These are phyloP conservation scores for Tuber magnatum DNA, from an alignment of 495 filamentous ascomycete species.

Conservation along the genomic window DNA sequence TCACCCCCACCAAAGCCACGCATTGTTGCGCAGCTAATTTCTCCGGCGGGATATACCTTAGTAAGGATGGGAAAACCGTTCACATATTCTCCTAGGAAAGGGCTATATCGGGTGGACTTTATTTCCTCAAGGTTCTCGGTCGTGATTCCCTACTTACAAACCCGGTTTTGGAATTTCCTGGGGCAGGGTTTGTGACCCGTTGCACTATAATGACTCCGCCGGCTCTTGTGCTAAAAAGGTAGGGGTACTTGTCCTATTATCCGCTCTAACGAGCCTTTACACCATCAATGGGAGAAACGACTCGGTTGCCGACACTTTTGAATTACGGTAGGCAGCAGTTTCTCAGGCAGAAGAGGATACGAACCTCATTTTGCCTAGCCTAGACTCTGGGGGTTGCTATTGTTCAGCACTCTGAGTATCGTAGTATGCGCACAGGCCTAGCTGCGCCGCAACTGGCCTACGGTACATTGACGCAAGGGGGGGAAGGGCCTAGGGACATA, in stretches of 20 bases:
- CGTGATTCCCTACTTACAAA: not conserved
- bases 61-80: not conserved
- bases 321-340: not conserved
- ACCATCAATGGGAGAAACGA: too few species aligned
- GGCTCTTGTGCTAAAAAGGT: too few species aligned
- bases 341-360: not conserved
- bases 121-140: not conserved
- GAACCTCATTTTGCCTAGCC: not conserved
- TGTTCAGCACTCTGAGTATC: not conserved
- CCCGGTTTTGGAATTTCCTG: not conserved
- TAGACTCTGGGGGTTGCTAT: not conserved
- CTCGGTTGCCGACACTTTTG: too few species aligned
- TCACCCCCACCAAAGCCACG: too few species aligned
- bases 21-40: not conserved
- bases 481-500: not conserved
- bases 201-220: too few species aligned
- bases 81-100: not conserved
- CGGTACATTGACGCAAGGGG: not conserved
- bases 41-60: not conserved
- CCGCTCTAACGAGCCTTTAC: not conserved
- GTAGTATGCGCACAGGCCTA: not conserved
- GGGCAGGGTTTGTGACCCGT: not conserved
- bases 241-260: not conserved
- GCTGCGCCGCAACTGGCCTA: not conserved
- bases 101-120: not conserved